Conservation (phyloP, 768 basidiomycete genomes). For the Kwoniella botswanensis region DNA sequence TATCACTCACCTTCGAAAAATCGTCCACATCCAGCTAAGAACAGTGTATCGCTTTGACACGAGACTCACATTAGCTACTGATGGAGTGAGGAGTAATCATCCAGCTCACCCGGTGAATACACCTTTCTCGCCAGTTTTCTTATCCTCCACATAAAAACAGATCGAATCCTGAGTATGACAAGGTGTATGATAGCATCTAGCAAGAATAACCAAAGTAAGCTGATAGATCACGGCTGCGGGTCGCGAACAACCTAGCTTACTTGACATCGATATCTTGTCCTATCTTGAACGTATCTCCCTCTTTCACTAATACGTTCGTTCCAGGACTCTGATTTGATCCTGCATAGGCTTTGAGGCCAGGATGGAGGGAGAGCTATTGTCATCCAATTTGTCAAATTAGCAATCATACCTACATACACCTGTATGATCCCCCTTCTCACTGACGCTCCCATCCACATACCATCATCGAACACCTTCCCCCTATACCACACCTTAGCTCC, state of each 20-base stretch:
- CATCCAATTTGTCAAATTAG: no score
- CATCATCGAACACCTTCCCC: background rate
- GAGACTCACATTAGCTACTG: background rate
- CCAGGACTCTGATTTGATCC: slow-evolving; percentile 75
- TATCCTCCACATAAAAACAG: slow-evolving; percentile 77
- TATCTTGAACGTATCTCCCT: slow-evolving; percentile 79
- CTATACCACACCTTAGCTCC: background rate
- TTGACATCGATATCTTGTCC: slow-evolving; percentile 60
- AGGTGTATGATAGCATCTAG: slow-evolving; percentile 77
- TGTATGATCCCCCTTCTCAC: no score
- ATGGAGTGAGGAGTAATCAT: background rate
- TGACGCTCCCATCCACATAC: no score
- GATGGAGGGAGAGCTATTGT: slow-evolving; percentile 49
- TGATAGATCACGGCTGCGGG: background rate
- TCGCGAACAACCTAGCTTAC: slow-evolving; percentile 53
- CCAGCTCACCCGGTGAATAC: slow-evolving; percentile 80
- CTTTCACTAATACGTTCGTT: slow-evolving; percentile 74
- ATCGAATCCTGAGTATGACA: slow-evolving; percentile 98
- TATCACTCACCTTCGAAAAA: slow-evolving; percentile 73
- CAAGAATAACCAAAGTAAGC: background rate
- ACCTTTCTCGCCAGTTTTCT: slow-evolving; percentile 65
- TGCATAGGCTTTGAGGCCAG: slow-evolving; percentile 73
- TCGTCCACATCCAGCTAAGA: slow-evolving; percentile 81
- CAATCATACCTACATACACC: no score
- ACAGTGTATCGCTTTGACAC: slow-evolving; percentile 71